These are phyloP conservation scores for Naumovozyma baii DNA, from an alignment of 805 yeast genomes.

Conservation along the genomic window DNA sequence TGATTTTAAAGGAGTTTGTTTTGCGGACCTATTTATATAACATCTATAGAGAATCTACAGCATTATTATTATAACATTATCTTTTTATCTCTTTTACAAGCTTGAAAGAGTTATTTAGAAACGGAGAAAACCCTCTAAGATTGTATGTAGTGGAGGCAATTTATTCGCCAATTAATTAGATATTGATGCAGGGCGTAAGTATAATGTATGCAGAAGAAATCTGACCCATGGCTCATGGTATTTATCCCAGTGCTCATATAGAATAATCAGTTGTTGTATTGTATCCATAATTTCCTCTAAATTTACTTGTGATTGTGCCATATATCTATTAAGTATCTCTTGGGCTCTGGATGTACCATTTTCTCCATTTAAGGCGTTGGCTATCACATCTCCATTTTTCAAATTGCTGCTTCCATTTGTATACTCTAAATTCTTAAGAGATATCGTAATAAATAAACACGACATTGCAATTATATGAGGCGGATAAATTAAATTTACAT, in stretches of 20 bases:
- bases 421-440: conserved; percentile 3
- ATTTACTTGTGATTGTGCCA: conserved; percentile 70
- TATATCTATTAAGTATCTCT: conserved; percentile 32
- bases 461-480: conserved; percentile 84
- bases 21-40: too few relatives aligned
- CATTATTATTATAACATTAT: too few relatives aligned
- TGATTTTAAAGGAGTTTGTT: too few relatives aligned
- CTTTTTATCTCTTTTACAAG: too few relatives aligned
- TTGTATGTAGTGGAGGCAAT: too few relatives aligned
- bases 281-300: conserved; percentile 69
- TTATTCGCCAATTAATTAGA: not conserved
- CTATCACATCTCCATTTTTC: conserved; percentile 34
- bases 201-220: conserved; percentile 26
- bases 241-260: conserved; percentile 81
- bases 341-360: conserved; percentile 22
- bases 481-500: conserved; percentile 69
- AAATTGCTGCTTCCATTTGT: not conserved
- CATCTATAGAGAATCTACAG: too few relatives aligned
- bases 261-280: conserved; percentile 70
- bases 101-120: too few relatives aligned
- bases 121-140: too few relatives aligned
- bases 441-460: conserved; percentile 66
- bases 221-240: conserved; percentile 60
- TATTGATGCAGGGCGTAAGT: conserved; percentile 12
- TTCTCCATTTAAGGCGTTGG: not conserved